Percentiles rank a stretch among this genome's conserved stretches.
phyloP scores from a whole-genome alignment of 1,139 yeast species.

The Yamadazyma aaseri region DNA sequence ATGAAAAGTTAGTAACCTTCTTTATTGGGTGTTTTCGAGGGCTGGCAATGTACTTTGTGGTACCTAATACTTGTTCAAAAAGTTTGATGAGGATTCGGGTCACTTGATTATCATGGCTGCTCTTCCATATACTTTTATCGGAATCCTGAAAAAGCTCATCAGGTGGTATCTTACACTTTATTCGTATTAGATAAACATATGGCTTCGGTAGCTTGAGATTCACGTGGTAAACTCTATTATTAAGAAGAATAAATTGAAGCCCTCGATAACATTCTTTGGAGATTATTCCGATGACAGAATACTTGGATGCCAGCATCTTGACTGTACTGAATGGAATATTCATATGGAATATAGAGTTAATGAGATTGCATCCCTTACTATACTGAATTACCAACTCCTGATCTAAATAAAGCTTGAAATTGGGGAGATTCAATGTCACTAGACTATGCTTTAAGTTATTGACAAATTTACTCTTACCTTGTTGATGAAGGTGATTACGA shows the following conservation, averaged over 20 bases:
- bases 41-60: not conserved
- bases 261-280: conserved; percentile 26
- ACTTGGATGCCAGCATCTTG: conserved; percentile 21
- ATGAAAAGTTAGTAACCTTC: not conserved
- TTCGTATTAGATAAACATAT: conserved; percentile 39
- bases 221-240: conserved; percentile 32
- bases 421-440: conserved; percentile 4
- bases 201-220: conserved; percentile 15
- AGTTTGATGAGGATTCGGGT: conserved; percentile 27
- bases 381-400: conserved; percentile 8
- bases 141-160: conserved; percentile 46
- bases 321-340: conserved; percentile 18
- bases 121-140: conserved; percentile 26
- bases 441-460: conserved; percentile 27
- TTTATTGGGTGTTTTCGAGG: not conserved
- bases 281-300: conserved; percentile 28
- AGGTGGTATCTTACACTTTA: conserved; percentile 26
- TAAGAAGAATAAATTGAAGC: conserved; percentile 49
- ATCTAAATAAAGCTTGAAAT: conserved; percentile 7
- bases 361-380: conserved; percentile 1
- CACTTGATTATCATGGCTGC: conserved; percentile 25
- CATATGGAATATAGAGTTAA: conserved; percentile 9
- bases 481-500: conserved; percentile 24
- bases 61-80: conserved; percentile 22
- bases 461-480: conserved; percentile 22